These are phyloP conservation scores for Colletotrichum sp. DNA, from an alignment of 2,329 filamentous ascomycete species.

Conservation along the genomic window DNA sequence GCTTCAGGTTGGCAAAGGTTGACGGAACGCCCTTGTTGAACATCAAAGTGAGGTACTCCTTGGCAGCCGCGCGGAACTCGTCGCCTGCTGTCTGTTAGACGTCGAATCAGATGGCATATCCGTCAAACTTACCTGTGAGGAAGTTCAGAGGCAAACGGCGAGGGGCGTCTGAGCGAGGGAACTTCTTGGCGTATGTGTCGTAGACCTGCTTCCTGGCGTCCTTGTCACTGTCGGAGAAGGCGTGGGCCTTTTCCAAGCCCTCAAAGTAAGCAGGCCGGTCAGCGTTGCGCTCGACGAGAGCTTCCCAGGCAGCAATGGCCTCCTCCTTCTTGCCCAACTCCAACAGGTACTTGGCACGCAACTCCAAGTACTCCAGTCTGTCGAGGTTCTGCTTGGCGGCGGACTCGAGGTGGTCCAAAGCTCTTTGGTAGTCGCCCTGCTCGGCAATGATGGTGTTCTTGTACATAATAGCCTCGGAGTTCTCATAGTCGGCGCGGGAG, in stretches of 20 bases:
- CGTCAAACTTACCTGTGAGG: constrained; percentile 63
- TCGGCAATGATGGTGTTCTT: constrained; percentile 96
- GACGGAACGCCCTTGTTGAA: constrained; percentile 93
- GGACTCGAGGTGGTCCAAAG: constrained; percentile 83
- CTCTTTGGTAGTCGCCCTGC: constrained; percentile 80
- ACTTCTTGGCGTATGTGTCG: constrained; percentile 79
- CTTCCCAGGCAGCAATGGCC: constrained; percentile 80
- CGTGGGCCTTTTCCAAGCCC: constrained; percentile 63
- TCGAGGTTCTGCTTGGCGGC: constrained; percentile 82
- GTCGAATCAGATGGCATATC: not conserved
- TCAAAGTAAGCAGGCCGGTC: constrained; percentile 90
- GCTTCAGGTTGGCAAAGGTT: constrained; percentile 95
- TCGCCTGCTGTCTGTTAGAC: constrained; percentile 59
- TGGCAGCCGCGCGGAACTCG: constrained; percentile 78
- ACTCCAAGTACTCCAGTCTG: constrained; percentile 83
- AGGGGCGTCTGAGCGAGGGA: constrained; percentile 83
- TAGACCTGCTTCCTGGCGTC: constrained; percentile 75
- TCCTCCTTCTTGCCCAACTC: constrained; percentile 80
- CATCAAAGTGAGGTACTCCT: constrained; percentile 82
- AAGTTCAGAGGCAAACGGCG: constrained; percentile 90
- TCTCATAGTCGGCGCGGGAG: constrained; percentile 81
- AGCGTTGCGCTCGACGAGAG: constrained; percentile 83
- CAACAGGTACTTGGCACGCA: constrained; percentile 82
- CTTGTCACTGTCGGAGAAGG: constrained; percentile 52
- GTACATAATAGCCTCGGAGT: constrained; percentile 93